Evolutionary conservation across 345 rosid species (phyloP).

Genomic region (Streptanthus diversifolius): DNA sequence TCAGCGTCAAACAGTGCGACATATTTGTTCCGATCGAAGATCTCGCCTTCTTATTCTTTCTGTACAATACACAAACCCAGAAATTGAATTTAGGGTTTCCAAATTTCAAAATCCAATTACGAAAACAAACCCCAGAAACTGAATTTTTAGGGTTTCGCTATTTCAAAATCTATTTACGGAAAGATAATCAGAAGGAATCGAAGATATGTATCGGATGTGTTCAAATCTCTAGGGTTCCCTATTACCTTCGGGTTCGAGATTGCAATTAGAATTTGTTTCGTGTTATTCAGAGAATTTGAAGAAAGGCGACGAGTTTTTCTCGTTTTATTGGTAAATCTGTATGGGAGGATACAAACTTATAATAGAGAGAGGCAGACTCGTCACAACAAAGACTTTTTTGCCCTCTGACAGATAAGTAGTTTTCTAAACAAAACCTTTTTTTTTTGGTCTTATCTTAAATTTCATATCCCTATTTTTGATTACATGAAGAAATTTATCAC

Average conservation of each 20-base stretch:
- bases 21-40: constrained; percentile 24
- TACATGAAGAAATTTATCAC: no score
- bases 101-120: no score
- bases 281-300: neutral
- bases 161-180: neutral
- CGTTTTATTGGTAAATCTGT: neutral
- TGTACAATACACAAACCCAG: neutral
- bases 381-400: no score
- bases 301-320: neutral
- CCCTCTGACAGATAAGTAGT: no score
- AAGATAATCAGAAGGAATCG: neutral
- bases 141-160: constrained; percentile 17
- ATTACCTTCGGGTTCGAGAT: constrained; percentile 7
- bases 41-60: neutral
- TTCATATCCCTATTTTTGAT: no score
- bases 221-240: neutral
- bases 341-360: no score
- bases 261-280: neutral
- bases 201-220: neutral
- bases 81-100: constrained; percentile 19
- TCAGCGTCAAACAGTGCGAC: constrained; percentile 71
- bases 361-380: no score
- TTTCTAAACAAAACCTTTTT: no score
- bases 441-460: no score
- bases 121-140: no score